Evolutionary conservation across 805 yeast genomes (phyloP), one percentile per base, ranked within the genome.

Genomic region (Maudiozyma serrabonitensis): DNA sequence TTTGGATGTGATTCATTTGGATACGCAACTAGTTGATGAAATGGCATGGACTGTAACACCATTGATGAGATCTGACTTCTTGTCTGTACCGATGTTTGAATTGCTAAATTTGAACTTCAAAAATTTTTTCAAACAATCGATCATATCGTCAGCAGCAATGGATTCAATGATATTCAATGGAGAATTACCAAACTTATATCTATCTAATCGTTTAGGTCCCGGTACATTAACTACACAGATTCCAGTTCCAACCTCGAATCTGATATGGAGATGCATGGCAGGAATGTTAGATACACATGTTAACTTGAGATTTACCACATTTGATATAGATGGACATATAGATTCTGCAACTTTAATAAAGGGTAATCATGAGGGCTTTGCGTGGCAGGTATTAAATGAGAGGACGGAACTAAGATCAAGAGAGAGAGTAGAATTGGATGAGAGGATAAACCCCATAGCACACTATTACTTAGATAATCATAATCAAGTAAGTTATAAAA

Each of bases 211-310:
- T 15, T 52, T 56, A n/a, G 66, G 66, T 1, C 53, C 60, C 12
- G 66, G 66, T 8, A 46, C 59, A 6, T 21, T 55, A 19, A 54
- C 61, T 2, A 59, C 63, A 2, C 63, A 57, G 46, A 54, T 61
- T n/a, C 55, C 58, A 12, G 64, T 62, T 13, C 66, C 66, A 11
- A 50, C 51, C 2, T 45, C 59, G 6, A 48, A 53, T n/a, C 32
- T 59, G n/a, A 16, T 44, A 3, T 51, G 54, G 46, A 47, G 54
- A 15, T 52, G 54, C 46, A 35, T 44, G 8, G 32, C 31, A 6
- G 42, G 51, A 5, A 43, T 32, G 15, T 35, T 56, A 6, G 41
- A 16, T 13, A 16, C 15, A 13, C 35, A 11, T 18, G 23, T 42
- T 28, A 19, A 46, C 12, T 41, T 60, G 6, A 46, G 58, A 16